Evolutionary conservation across 2,329 filamentous ascomycete species (phyloP), one percentile per base, ranked within the genome.

Genomic region (Botrytis deweyae): DNA sequence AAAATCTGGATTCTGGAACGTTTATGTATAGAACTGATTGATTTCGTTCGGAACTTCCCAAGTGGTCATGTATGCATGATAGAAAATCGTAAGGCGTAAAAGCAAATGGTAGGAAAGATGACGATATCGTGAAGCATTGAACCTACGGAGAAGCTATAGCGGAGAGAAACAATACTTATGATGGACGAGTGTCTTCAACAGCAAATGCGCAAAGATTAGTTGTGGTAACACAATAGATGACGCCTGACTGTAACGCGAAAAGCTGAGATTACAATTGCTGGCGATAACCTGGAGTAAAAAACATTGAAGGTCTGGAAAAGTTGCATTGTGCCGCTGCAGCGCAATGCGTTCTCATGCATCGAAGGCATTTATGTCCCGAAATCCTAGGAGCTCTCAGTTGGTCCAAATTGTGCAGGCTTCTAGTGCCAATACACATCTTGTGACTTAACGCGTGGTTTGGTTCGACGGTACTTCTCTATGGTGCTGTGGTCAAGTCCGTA

Each of bases 341-440:
- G 66, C 40, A 69, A 52, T 42, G 52, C 49, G n/a, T 68, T 58
- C 25, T 68, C 25, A 68, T 55, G 64, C 64, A 40, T 33, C 22
- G 40, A 65, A 65, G n/a, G 63, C 63, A 65, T 67, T 52, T 29
- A 49, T 49, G 29, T 33, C 10, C 33, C 22, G 40, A 29, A 55
- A 14, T 25, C 22, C 36, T 9, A 67, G n/a, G 16, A 12, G 25
- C 29, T 25, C 64, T 68, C 49, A 42, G 20, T 40, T 68, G 49
- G 36, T 42, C 66, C n/a, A 58, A 55, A 55, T 22, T 36, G 20
- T 40, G 46, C 33, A 67, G 14, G 33, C 36, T 20, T 55, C 38
- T 67, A n/a, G 49, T 52, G 44, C 64, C 33, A 36, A 67, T 55
- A 67, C n/a, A 67, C 33, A 55, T 55, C 65, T 38, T 58, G 65